Base-by-base conservation (phyloP, 2,329 filamentous ascomycete species). In the Ophiostoma quercus region DNA sequence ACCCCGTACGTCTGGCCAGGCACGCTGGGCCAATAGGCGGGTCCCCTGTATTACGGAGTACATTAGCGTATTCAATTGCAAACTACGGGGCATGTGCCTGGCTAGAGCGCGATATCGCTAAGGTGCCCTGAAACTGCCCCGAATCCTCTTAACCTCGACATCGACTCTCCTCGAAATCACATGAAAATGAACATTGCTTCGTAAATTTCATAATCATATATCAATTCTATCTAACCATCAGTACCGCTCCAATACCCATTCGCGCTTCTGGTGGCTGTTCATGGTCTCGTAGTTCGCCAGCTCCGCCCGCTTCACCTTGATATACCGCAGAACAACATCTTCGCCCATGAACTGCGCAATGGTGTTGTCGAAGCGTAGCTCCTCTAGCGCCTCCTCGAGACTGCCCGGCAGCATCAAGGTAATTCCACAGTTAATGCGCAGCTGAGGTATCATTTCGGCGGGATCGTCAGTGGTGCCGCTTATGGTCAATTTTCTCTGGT, bases 211-310 rank as follows among this genome's bases (percentile, higher is more conserved):
- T 41, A 12, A 41, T 14, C 11, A 41, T 14, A 14, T 12, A 41
- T 8, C 34, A 14, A 14, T 12, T 11, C 12, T 25, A 62, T 60
- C 25, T 60, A 25, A 22, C 12, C 54, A 19, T 65, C 14, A 90
- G 75, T 92, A 92, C 73, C 89, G 80, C 75, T 90, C 87, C 72
- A 91, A 83, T 69, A 91, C 77, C 86, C 88, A 92, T 16, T 80
- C 77, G 73, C 82, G 81, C 67, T 83, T 81, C 71, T 84, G 78
- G 2, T 79, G 77, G 4, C 80, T 78, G 0, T 73, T 74, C 83
- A 91, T 86, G 1, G 76, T 75, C 11, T 76, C 77, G 71, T 88
- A 74, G 74, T 87, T 78, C 25, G 79, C 78, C 72, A 83, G 76
- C 79, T 92, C 89, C 1, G 79, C 82, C 71, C 80, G 80, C 80